Conservation (phyloP, 2,329 filamentous ascomycete genomes). For the Verticillium longisporum region DNA sequence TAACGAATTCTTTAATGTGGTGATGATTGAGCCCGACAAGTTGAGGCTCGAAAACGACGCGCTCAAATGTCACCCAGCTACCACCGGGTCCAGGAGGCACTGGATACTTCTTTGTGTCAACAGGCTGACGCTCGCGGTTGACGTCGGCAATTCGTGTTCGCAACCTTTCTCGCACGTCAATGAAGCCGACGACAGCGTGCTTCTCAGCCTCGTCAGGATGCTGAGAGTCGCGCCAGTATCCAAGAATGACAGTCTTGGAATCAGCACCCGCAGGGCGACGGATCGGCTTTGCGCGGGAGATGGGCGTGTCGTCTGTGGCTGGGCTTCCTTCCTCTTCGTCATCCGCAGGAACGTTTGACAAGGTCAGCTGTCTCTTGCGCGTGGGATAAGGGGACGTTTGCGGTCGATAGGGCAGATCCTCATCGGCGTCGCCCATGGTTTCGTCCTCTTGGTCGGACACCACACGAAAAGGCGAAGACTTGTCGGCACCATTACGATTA, state of each 20-base stretch:
- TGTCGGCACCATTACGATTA: constrained; percentile 29
- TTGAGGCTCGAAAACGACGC: constrained; percentile 51
- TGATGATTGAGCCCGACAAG: constrained; percentile 48
- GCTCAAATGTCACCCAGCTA: constrained; percentile 58
- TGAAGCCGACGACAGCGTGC: constrained; percentile 56
- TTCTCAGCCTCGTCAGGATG: constrained; percentile 41
- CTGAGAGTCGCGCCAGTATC: constrained; percentile 54
- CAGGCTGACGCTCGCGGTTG: constrained; percentile 37
- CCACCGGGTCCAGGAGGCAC: constrained; percentile 52
- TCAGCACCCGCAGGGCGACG: constrained; percentile 24
- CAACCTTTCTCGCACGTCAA: constrained; percentile 53
- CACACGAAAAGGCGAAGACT: constrained; percentile 24
- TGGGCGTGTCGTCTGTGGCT: constrained; percentile 27
- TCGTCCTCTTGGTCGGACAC: constrained; percentile 34
- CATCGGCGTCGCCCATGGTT: constrained; percentile 33
- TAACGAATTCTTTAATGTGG: constrained; percentile 57
- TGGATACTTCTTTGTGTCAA: constrained; percentile 31
- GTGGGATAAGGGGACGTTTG: constrained; percentile 40
- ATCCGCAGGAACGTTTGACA: neutral
- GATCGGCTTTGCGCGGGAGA: constrained; percentile 5
- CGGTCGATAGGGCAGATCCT: constrained; percentile 22
- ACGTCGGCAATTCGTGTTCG: constrained; percentile 50
- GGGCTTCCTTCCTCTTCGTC: neutral
- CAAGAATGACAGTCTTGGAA: constrained; percentile 36
- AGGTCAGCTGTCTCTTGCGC: constrained; percentile 42